Evolutionary conservation across 2,329 filamentous ascomycete genomes (phyloP).

Genomic region (Exophiala bonariae): DNA sequence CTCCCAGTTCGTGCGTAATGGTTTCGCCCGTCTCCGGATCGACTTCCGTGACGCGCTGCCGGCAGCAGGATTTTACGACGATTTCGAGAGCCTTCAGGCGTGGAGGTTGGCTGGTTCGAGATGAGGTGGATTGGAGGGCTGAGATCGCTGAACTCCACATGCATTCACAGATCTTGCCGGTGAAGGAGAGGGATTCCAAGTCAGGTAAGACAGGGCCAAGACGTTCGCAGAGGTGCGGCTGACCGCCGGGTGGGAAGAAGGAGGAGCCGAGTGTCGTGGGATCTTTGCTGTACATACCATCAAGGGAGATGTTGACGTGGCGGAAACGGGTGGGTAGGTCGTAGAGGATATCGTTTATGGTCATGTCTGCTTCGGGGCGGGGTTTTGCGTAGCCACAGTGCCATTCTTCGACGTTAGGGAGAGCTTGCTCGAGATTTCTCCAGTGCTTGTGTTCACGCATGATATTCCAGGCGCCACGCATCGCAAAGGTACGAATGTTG

Average conservation of each 20-base stretch:
- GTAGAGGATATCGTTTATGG: conserved; percentile 64
- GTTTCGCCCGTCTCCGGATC: conserved; percentile 25
- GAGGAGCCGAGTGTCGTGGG: conserved; percentile 41
- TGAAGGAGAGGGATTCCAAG: conserved; percentile 70
- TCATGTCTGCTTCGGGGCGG: conserved; percentile 72
- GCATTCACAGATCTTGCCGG: conserved; percentile 68
- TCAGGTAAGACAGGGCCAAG: conserved; percentile 62
- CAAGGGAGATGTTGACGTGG: conserved; percentile 67
- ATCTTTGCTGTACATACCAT: conserved; percentile 70
- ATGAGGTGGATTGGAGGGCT: conserved; percentile 47
- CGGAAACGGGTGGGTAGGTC: conserved; percentile 59
- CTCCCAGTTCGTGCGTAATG: conserved; percentile 22
- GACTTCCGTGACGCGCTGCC: conserved; percentile 35
- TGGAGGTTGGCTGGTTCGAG: conserved; percentile 32
- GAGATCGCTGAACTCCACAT: conserved; percentile 64
- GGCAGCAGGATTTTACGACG: conserved; percentile 73
- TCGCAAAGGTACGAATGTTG: conserved; percentile 66
- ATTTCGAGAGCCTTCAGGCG: conserved; percentile 67
- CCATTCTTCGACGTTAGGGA: conserved; percentile 64
- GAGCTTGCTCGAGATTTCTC: conserved; percentile 57
- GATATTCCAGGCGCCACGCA: conserved; percentile 76
- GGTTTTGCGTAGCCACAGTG: conserved; percentile 63
- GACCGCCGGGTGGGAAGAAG: conserved; percentile 23
- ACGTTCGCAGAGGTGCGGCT: conserved; percentile 64
- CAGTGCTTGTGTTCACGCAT: conserved; percentile 67